These are phyloP conservation scores for Calonectria montana DNA, from an alignment of 2,329 filamentous ascomycete species.

Conservation along the genomic window DNA sequence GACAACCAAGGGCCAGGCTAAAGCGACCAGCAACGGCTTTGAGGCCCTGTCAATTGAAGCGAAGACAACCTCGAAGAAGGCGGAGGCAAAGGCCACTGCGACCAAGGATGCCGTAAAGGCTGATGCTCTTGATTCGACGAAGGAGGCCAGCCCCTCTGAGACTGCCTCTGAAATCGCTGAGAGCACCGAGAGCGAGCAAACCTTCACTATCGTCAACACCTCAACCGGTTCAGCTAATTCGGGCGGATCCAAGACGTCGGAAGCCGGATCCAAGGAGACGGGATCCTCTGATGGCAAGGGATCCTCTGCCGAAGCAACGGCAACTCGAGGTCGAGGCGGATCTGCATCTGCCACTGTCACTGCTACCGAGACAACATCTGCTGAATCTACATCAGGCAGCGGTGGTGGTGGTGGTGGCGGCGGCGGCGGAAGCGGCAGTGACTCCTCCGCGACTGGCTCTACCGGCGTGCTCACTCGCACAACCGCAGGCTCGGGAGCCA, in stretches of 20 bases:
- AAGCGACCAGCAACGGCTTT: conserved; percentile 8
- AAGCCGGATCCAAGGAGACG: not conserved
- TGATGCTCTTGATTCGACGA: not conserved
- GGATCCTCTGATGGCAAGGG: not conserved
- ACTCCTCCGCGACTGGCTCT: not conserved
- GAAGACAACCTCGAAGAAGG: not conserved
- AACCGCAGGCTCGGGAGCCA: conserved; percentile 20
- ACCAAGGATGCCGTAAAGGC: not conserved
- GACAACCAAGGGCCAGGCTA: conserved; percentile 40
- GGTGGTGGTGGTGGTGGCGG: not conserved
- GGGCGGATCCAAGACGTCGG: not conserved
- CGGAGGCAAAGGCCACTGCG: not conserved
- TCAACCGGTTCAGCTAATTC: not conserved
- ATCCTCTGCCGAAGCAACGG: not conserved
- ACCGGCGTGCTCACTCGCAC: conserved; percentile 36
- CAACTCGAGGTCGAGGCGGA: not conserved
- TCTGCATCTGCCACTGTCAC: not conserved
- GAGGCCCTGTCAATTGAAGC: conserved; percentile 2
- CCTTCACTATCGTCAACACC: not conserved
- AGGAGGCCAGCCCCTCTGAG: not conserved
- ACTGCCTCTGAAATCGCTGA: not conserved
- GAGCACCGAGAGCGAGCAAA: not conserved
- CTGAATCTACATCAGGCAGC: not conserved
- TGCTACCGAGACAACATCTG: not conserved
- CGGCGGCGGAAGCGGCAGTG: not conserved